phyloP scores from a whole-genome alignment of 2,329 filamentous ascomycete genomes.

The Orbilia oligospora region DNA sequence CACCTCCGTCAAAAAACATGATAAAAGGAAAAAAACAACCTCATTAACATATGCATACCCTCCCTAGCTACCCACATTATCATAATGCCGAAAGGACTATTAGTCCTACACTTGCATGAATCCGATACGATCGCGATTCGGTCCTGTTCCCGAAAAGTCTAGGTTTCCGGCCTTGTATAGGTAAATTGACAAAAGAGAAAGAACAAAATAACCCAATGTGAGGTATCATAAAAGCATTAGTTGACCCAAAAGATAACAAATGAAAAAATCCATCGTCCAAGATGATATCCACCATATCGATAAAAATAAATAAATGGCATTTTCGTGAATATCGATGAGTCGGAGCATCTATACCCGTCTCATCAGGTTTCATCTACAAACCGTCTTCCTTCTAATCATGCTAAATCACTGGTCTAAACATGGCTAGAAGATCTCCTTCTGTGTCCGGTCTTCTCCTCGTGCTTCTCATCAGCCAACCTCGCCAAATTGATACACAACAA shows the following conservation, averaged over 20 bases:
- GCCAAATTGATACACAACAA: slow-evolving; percentile 56
- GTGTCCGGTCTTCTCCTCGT: slow-evolving; percentile 58
- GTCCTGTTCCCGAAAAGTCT: slow-evolving; percentile 4
- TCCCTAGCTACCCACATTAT: neutral
- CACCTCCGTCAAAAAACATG: neutral
- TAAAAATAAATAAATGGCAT: neutral
- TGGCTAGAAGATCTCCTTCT: slow-evolving; percentile 39
- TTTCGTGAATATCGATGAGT: neutral
- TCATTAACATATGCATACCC: slow-evolving; percentile 16
- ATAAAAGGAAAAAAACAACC: neutral
- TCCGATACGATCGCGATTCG: neutral
- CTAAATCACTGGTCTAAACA: slow-evolving; percentile 14
- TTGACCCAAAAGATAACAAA: slow-evolving; percentile 17
- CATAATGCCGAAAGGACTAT: neutral
- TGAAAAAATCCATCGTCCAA: slow-evolving; percentile 1
- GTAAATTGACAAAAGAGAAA: neutral
- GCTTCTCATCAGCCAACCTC: slow-evolving; percentile 53
- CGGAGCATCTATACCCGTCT: neutral
- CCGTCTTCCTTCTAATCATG: neutral
- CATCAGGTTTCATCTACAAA: neutral
- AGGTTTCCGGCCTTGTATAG: slow-evolving; percentile 6
- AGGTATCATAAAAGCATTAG: slow-evolving; percentile 49
- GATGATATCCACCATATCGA: neutral
- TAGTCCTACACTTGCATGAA: slow-evolving; percentile 9
- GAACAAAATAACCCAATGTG: slow-evolving; percentile 4